These are phyloP conservation scores for Colletotrichum higginsianum DNA, from an alignment of 2,329 filamentous ascomycete genomes.

Conservation along the genomic window DNA sequence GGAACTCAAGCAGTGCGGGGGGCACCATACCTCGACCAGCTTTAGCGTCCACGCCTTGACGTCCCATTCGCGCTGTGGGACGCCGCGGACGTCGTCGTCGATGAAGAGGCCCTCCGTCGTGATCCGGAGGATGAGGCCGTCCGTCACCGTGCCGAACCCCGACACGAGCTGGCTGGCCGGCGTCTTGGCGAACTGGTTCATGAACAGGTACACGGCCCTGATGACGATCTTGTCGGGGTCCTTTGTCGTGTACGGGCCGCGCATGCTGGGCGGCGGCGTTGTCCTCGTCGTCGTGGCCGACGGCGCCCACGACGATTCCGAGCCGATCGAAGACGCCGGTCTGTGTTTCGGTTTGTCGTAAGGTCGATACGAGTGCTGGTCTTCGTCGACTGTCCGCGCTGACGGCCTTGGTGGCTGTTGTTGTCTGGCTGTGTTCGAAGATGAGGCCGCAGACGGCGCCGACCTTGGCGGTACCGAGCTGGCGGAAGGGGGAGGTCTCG, in stretches of 20 bases:
- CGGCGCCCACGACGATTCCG: slow-evolving; percentile 88
- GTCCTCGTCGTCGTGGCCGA: slow-evolving; percentile 88
- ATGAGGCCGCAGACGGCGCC: slow-evolving; percentile 46
- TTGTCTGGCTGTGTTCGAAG: slow-evolving; percentile 50
- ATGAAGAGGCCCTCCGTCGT: slow-evolving; percentile 97
- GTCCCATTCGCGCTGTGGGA: slow-evolving; percentile 98
- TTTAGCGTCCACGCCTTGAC: slow-evolving; percentile 98
- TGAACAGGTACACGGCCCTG: slow-evolving; percentile 92
- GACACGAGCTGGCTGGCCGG: slow-evolving; percentile 92
- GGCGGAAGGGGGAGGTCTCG: slow-evolving; percentile 43
- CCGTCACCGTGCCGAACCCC: slow-evolving; percentile 87
- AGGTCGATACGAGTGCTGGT: slow-evolving; percentile 81
- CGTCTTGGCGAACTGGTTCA: slow-evolving; percentile 89
- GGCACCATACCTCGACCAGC: slow-evolving; percentile 89
- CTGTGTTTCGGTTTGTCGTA: slow-evolving; percentile 80
- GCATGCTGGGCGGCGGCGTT: slow-evolving; percentile 84
- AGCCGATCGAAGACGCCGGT: slow-evolving; percentile 77
- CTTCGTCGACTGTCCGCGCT: slow-evolving; percentile 75
- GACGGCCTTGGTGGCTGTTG: slow-evolving; percentile 63
- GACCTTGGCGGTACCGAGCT: slow-evolving; percentile 43
- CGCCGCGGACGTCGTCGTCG: slow-evolving; percentile 91
- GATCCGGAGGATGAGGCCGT: slow-evolving; percentile 92
- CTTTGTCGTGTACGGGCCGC: slow-evolving; percentile 85
- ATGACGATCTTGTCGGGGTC: slow-evolving; percentile 98
- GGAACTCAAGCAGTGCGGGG: slow-evolving; percentile 71